These are phyloP conservation scores for Colletotrichum sp. DNA, from an alignment of 2,329 filamentous ascomycete species.

Conservation along the genomic window DNA sequence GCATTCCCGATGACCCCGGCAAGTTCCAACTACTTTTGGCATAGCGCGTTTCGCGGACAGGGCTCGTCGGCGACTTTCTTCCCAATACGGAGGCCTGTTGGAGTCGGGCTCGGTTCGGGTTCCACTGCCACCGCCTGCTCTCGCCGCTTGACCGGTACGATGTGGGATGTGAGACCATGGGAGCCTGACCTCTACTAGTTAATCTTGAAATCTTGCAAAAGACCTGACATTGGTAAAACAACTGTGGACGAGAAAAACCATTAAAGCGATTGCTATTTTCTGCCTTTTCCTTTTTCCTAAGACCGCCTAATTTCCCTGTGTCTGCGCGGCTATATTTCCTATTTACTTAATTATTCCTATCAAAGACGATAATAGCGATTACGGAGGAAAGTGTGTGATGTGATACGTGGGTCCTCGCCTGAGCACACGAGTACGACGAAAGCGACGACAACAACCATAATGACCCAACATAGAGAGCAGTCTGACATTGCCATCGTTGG, in stretches of 20 bases:
- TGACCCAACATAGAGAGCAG: too few species aligned
- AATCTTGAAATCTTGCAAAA: not conserved
- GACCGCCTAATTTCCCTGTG: not conserved
- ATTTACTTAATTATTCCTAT: accelerated
- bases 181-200: not conserved
- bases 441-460: not conserved
- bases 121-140: not conserved
- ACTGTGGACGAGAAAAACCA: not conserved
- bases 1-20: not conserved
- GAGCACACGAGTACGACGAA: too few species aligned
- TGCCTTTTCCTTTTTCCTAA: not conserved
- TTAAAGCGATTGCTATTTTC: accelerated
- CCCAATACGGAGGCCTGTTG: not conserved
- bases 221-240: accelerated
- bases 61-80: not conserved
- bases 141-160: not conserved
- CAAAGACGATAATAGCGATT: not conserved
- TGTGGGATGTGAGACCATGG: not conserved
- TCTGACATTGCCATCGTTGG: too few species aligned
- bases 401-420: too few species aligned
- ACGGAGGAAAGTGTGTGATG: too few species aligned
- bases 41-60: not conserved
- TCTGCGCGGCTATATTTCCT: not conserved
- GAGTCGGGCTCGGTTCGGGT: too few species aligned
- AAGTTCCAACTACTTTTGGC: not conserved